phyloP scores from a whole-genome alignment of 2,329 filamentous ascomycete species.

The Cercospora sp. region DNA sequence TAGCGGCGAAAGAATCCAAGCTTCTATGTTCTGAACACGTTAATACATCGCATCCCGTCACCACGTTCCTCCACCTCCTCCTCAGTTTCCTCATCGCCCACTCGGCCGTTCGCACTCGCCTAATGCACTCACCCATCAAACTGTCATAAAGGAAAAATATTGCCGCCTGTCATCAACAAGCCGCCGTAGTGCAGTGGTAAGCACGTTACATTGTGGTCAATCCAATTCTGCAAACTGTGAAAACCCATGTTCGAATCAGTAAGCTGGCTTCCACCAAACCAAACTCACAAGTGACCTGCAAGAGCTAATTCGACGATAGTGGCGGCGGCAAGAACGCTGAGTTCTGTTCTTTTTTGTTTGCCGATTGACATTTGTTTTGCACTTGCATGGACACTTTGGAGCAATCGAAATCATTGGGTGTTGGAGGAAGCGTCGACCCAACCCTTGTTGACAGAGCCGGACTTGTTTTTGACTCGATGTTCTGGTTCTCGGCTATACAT shows the following conservation, averaged over 20 bases:
- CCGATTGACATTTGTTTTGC: neutral
- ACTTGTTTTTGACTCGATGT: neutral
- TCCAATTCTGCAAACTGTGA: neutral
- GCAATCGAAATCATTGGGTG: neutral
- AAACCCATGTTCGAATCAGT: constrained; percentile 17
- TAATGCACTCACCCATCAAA: neutral
- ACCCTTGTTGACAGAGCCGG: neutral
- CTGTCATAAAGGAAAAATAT: neutral
- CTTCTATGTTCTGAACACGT: too few species aligned
- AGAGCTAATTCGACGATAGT: neutral
- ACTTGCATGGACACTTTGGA: neutral
- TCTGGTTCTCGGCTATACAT: neutral
- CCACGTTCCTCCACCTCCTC: neutral
- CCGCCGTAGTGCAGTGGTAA: constrained; percentile 19
- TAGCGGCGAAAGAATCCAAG: too few species aligned
- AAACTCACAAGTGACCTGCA: neutral
- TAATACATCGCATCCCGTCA: too few species aligned
- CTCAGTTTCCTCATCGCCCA: neutral
- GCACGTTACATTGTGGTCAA: constrained; percentile 17
- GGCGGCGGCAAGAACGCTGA: neutral
- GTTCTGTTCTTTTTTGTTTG: neutral
- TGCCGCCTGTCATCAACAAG: neutral
- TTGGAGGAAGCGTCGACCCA: neutral
- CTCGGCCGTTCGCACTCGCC: neutral
- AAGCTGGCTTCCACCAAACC: neutral